phyloP scores from a whole-genome alignment of 164 flowering plant species.

The Aristolochia californica region DNA sequence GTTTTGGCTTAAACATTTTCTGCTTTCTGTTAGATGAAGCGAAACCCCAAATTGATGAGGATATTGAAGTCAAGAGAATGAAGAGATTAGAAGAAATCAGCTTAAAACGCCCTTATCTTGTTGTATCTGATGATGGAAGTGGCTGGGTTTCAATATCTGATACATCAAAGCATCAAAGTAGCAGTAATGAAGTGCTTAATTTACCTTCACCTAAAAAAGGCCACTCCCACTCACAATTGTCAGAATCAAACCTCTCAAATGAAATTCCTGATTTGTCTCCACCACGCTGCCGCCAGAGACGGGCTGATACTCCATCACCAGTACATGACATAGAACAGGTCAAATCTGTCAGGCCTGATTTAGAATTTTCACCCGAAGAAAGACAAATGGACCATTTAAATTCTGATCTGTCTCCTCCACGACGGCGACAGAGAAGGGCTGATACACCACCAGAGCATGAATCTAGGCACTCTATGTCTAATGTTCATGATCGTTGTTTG shows the following conservation, averaged over 20 bases:
- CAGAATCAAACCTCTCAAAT: background rate
- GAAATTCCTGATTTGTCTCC: constrained; percentile 22
- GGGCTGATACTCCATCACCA: constrained; percentile 25
- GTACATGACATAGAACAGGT: constrained; percentile 6
- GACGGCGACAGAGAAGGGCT: constrained; percentile 11
- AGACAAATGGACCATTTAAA: constrained; percentile 1
- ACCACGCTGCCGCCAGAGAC: constrained; percentile 11
- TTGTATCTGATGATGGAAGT: constrained; percentile 88
- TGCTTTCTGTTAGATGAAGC: constrained; percentile 38
- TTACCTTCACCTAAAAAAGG: constrained; percentile 40
- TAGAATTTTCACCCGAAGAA: constrained; percentile 1
- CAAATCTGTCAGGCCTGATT: background rate
- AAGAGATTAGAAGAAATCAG: constrained; percentile 64
- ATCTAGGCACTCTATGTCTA: constrained; percentile 3
- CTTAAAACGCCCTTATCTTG: constrained; percentile 42
- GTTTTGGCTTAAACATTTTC: background rate
- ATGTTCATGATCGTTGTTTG: constrained; percentile 5
- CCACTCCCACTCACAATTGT: constrained; percentile 16
- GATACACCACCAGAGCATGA: constrained; percentile 15
- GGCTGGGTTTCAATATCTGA: constrained; percentile 78
- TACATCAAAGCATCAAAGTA: constrained; percentile 9
- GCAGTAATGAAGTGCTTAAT: constrained; percentile 16
- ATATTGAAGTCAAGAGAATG: constrained; percentile 80
- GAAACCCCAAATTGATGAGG: constrained; percentile 73
- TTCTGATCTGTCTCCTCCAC: constrained; percentile 29